phyloP scores from a whole-genome alignment of 371 early-diverging fungal genomes.

The Blakeslea trispora region DNA sequence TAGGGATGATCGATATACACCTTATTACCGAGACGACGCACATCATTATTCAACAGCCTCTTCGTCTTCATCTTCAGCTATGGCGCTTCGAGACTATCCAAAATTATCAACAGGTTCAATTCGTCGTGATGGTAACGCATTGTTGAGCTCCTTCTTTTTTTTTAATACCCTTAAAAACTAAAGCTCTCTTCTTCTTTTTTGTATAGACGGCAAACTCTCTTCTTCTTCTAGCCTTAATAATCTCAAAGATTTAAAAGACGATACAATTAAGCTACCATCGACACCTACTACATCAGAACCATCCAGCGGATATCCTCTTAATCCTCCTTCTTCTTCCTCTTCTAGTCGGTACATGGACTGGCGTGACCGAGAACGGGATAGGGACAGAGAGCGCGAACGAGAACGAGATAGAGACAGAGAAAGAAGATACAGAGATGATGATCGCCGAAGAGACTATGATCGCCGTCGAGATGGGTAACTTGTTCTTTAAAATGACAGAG shows the following conservation, averaged over 20 bases:
- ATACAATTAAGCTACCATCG: constrained; percentile 23
- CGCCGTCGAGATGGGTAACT: constrained; percentile 40
- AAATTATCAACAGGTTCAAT: constrained; percentile 29
- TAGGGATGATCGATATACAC: constrained; percentile 45
- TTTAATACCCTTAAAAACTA: no score
- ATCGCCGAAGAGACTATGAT: constrained; percentile 50
- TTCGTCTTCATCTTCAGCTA: constrained; percentile 29
- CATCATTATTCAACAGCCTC: constrained; percentile 31
- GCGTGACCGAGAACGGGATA: constrained; percentile 48
- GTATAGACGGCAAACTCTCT: constrained; percentile 19
- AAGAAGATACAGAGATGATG: constrained; percentile 46
- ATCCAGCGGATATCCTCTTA: background rate
- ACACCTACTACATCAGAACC: constrained; percentile 8
- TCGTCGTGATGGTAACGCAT: constrained; percentile 41
- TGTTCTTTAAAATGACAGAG: no score
- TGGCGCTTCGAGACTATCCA: constrained; percentile 36
- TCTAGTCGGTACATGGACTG: constrained; percentile 45
- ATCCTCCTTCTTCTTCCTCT: background rate
- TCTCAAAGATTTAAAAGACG: constrained; percentile 37
- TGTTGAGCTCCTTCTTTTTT: background rate
- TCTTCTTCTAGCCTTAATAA: constrained; percentile 14
- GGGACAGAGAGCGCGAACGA: constrained; percentile 49
- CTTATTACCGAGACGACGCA: constrained; percentile 52
- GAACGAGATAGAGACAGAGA: constrained; percentile 53
- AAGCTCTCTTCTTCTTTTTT: constrained; percentile 3